phyloP scores from a whole-genome alignment of 2,329 filamentous ascomycete genomes.

The Penicillium rolfsii region DNA sequence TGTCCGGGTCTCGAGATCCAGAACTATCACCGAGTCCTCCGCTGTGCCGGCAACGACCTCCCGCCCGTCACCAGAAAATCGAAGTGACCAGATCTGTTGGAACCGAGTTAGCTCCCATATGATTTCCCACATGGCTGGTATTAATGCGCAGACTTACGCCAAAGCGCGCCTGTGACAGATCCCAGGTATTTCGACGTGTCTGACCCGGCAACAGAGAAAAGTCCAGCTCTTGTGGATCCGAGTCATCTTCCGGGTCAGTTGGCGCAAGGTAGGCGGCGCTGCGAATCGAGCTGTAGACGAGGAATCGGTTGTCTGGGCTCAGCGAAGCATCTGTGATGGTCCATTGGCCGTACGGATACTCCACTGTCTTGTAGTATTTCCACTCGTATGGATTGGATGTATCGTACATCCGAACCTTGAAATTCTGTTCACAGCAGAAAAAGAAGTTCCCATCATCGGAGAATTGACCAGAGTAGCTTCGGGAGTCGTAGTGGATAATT shows the following conservation, averaged over 20 bases:
- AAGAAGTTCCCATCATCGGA: conserved; percentile 98
- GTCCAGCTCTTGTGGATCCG: conserved; percentile 79
- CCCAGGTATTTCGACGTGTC: conserved; percentile 39
- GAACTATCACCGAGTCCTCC: conserved; percentile 78
- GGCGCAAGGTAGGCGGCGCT: conserved; percentile 81
- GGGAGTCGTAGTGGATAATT: conserved; percentile 81
- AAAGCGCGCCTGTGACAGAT: conserved; percentile 47
- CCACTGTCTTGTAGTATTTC: conserved; percentile 91
- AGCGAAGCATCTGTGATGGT: conserved; percentile 92
- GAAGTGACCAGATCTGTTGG: conserved; percentile 77
- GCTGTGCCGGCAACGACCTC: conserved; percentile 90
- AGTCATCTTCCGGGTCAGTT: conserved; percentile 80
- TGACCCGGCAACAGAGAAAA: conserved; percentile 60
- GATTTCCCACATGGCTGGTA: not conserved
- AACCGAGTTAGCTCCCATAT: conserved; percentile 23
- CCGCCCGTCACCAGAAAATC: conserved; percentile 88
- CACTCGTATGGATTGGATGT: conserved; percentile 94
- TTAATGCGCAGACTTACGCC: conserved; percentile 42
- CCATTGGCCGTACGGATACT: conserved; percentile 87
- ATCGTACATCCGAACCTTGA: conserved; percentile 95
- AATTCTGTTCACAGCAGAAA: conserved; percentile 88
- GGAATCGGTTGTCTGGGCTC: conserved; percentile 86
- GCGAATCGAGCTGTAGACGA: conserved; percentile 89
- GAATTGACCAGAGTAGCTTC: conserved; percentile 94
- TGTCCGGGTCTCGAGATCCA: conserved; percentile 81